Base-by-base conservation (phyloP, 2,329 filamentous ascomycete species). In the Calonectria pteridis region DNA sequence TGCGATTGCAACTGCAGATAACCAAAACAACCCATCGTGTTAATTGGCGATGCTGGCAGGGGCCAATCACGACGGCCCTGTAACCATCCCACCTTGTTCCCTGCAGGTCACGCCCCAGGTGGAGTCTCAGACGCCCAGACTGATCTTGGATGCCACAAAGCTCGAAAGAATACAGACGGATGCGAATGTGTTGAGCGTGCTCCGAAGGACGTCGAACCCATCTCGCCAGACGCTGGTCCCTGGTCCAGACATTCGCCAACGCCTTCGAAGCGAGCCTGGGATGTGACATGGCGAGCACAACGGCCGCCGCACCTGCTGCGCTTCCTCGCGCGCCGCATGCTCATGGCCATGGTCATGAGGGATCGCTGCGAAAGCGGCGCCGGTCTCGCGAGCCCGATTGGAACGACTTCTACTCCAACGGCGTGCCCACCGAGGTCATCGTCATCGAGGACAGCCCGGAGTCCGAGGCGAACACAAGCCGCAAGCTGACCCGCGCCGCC, bases 341-440 rank as follows among this genome's bases (percentile, higher is more conserved):
- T 23, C 43, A 46, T 23, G 33, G n/a, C 55, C 55, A 40, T 40
- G 55, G 37, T n/a, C 55, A 62, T 62, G 55, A 62, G 35, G 55
- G 55, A 40, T 62, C 55, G 55, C 55, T 62, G 55, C 37, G 55
- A 37, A 62, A 62, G 33, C 55, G 55, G 33, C 55, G 55, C 26
- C 55, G 55, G 33, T 62, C 55, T 37, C 55, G 55, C n/a, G 55
- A 62, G 76, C 93, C 94, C 64, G 93, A 97, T 84, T 97, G 94
- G 94, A 88, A 90, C 72, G 91, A 90, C 76, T 97, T 96, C 82
- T 96, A 95, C 84, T 93, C 93, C 82, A 96, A 96, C 84, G 94
- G 94, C 7, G 86, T 95, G 29, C 94, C 94, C 31, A 93, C 94
- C 82, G 94, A 96, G 86, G 92, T 97, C 82, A 96, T 97, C 81